Conservation (phyloP, 768 basidiomycete species). For the Termitomyces sp. region DNA sequence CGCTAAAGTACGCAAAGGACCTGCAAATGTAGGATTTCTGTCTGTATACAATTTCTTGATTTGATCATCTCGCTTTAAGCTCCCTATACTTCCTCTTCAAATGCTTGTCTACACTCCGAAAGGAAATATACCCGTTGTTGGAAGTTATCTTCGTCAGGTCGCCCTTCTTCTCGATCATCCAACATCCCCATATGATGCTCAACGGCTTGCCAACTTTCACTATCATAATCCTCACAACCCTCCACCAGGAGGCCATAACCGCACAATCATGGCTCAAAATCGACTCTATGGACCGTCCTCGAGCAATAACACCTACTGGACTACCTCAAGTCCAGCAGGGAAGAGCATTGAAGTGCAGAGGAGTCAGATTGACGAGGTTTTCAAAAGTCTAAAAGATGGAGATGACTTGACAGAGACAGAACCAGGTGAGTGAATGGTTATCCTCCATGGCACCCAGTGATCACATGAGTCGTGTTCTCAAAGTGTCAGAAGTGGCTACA, state of each 20-base stretch:
- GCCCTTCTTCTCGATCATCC: constrained; percentile 82
- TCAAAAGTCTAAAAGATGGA: constrained; percentile 83
- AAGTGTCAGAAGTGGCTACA: constrained; percentile 76
- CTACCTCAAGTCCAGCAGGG: constrained; percentile 50
- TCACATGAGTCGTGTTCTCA: neutral
- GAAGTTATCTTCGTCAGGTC: constrained; percentile 67
- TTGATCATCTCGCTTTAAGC: constrained; percentile 38
- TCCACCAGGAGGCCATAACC: constrained; percentile 63
- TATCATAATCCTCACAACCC: constrained; percentile 92
- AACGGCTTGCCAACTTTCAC: constrained; percentile 57
- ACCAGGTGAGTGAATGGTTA: constrained; percentile 55
- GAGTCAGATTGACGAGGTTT: constrained; percentile 91
- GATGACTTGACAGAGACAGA: constrained; percentile 86
- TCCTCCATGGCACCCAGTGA: neutral
- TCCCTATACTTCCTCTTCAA: constrained; percentile 79
- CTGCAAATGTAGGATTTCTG: constrained; percentile 46
- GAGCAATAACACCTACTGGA: constrained; percentile 50
- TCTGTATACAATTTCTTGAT: constrained; percentile 15
- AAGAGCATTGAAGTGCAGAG: constrained; percentile 91
- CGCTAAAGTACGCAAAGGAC: constrained; percentile 68
- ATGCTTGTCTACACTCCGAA: constrained; percentile 93
- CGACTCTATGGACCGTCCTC: constrained; percentile 35
- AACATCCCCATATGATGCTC: constrained; percentile 58
- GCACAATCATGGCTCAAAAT: constrained; percentile 37
- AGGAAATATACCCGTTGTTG: constrained; percentile 84